Percentiles rank a stretch among this genome's conserved stretches.
Evolutionary conservation across 306 rosid genomes (phyloP).

Genomic region (Mucuna pruriens): DNA sequence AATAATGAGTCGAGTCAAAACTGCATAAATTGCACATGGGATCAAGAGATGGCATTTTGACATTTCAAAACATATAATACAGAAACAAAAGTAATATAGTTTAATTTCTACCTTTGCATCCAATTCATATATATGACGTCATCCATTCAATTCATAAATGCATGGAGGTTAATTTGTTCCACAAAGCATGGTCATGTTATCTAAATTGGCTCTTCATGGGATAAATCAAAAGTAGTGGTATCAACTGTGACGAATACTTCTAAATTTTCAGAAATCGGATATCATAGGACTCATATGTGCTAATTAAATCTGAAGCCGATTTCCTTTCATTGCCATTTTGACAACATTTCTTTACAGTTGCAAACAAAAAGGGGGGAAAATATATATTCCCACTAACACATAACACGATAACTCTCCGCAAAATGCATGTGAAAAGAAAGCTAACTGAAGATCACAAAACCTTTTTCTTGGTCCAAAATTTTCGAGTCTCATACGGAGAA

Average conservation of each 20-base stretch:
- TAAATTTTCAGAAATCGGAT: background rate
- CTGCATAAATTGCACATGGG: background rate
- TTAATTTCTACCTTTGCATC: background rate
- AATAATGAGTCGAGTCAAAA: slow-evolving; percentile 2
- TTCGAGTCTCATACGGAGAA: background rate
- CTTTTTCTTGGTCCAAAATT: background rate
- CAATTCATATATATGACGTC: background rate
- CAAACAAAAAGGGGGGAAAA: background rate
- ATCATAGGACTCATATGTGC: background rate
- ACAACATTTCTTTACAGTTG: background rate
- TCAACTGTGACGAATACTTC: background rate
- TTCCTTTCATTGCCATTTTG: background rate
- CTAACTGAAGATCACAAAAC: background rate
- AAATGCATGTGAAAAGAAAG: background rate
- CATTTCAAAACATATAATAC: slow-evolving; percentile 27
- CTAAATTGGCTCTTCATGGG: background rate
- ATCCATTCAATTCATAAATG: slow-evolving; percentile 2
- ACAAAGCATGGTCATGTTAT: background rate
- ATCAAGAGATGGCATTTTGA: slow-evolving; percentile 21
- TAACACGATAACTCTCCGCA: background rate
- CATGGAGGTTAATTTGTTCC: background rate
- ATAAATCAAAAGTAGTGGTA: background rate
- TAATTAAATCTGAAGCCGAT: background rate
- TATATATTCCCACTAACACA: background rate
- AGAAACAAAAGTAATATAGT: background rate